Conservation (phyloP, 2,329 filamentous ascomycete genomes). For the Trichophyton simii region DNA sequence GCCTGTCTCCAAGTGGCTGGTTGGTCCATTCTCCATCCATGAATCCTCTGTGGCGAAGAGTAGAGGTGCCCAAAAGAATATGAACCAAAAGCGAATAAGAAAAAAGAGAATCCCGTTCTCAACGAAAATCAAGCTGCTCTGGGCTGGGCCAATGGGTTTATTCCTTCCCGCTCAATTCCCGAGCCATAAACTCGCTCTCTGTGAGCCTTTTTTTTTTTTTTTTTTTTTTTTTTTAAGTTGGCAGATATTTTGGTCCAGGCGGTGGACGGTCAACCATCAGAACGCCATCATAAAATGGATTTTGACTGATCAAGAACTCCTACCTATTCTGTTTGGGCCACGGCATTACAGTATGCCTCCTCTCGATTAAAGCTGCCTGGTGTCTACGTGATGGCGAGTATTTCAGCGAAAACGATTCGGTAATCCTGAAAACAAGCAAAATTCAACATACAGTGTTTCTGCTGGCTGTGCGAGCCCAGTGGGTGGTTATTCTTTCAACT, state of each 20-base stretch:
- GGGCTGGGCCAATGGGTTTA: neutral
- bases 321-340: neutral
- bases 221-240: neutral
- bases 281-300: neutral
- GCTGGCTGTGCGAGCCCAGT: neutral
- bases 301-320: neutral
- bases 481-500: neutral
- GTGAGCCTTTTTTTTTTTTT: neutral
- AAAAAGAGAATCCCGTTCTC: neutral
- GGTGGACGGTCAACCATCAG: neutral
- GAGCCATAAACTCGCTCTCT: neutral
- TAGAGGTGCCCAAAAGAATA: neutral
- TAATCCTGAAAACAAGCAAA: too few species aligned
- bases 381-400: neutral
- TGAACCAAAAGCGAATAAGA: conserved; percentile 1
- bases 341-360: neutral
- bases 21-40: neutral
- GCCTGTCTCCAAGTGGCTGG: neutral
- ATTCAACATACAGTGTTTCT: neutral
- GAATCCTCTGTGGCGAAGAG: neutral
- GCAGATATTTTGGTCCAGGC: neutral
- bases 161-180: neutral
- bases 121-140: neutral
- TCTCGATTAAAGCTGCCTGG: neutral
- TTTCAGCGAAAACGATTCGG: too few species aligned